These are phyloP conservation scores for Schizopora paradoxa DNA, from an alignment of 1,284 basidiomycete genomes.

Conservation along the genomic window DNA sequence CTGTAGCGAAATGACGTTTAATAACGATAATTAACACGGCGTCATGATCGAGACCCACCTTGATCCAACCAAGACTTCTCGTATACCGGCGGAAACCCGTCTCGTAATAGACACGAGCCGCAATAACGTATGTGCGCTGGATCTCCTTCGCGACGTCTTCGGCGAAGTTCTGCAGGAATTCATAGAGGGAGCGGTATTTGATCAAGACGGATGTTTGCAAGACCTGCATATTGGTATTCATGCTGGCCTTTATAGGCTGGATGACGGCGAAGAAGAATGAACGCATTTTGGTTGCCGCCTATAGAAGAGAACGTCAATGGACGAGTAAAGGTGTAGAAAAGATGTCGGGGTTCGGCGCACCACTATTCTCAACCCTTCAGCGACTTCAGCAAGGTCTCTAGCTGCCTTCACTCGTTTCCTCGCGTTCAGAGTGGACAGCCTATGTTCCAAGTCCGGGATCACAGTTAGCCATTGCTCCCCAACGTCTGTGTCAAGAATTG, in stretches of 20 bases:
- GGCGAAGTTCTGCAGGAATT: slow-evolving; percentile 82
- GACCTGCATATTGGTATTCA: slow-evolving; percentile 91
- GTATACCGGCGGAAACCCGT: slow-evolving; percentile 92
- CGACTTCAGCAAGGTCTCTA: slow-evolving; percentile 74
- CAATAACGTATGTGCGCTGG: slow-evolving; percentile 81
- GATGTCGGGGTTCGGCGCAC: slow-evolving; percentile 37
- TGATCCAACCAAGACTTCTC: slow-evolving; percentile 73
- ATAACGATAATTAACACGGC: background rate
- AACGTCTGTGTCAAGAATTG: slow-evolving; percentile 81
- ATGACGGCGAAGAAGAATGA: slow-evolving; percentile 81
- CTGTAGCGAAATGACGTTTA: slow-evolving; percentile 31
- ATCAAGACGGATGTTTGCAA: slow-evolving; percentile 86
- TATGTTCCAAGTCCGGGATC: slow-evolving; percentile 75
- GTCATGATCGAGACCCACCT: slow-evolving; percentile 38
- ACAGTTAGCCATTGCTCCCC: slow-evolving; percentile 80
- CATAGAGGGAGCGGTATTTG: slow-evolving; percentile 80
- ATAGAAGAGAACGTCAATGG: slow-evolving; percentile 5
- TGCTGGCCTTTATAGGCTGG: slow-evolving; percentile 74
- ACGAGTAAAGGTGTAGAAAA: slow-evolving; percentile 9
- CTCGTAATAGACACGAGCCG: slow-evolving; percentile 90
- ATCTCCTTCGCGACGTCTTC: slow-evolving; percentile 83
- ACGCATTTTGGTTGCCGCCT: slow-evolving; percentile 89
- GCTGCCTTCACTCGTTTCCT: slow-evolving; percentile 81
- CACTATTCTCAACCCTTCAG: slow-evolving; percentile 81
- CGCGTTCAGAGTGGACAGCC: slow-evolving; percentile 61